These are phyloP conservation scores for Backusella luteola DNA, from an alignment of 192 early-diverging fungal genomes.

Conservation along the genomic window DNA sequence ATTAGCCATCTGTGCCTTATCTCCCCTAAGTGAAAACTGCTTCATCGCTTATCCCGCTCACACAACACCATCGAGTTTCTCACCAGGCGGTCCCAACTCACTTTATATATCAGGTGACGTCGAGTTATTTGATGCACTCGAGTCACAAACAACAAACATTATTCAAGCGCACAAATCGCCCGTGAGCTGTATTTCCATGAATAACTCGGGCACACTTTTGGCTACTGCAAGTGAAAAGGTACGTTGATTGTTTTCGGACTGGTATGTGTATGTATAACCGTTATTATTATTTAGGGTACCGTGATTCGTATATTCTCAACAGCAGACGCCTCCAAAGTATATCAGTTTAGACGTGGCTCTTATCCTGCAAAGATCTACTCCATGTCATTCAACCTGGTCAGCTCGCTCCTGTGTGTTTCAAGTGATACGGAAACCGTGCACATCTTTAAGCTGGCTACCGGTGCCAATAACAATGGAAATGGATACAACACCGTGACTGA, in stretches of 20 bases:
- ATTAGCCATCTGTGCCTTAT: slow-evolving; percentile 84
- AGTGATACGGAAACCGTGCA: slow-evolving; percentile 96
- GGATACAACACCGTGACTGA: not conserved
- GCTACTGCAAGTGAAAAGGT: slow-evolving; percentile 97
- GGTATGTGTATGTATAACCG: too few species aligned
- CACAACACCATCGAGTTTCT: slow-evolving; percentile 55
- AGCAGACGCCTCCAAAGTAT: slow-evolving; percentile 80
- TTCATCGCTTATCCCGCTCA: slow-evolving; percentile 92
- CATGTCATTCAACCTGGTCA: slow-evolving; percentile 78
- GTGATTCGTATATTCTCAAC: slow-evolving; percentile 94
- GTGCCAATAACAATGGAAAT: slow-evolving; percentile 12
- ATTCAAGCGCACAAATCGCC: slow-evolving; percentile 95
- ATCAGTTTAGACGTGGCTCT: slow-evolving; percentile 93
- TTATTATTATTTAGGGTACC: slow-evolving; percentile 58
- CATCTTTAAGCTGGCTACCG: slow-evolving; percentile 71
- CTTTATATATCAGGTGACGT: slow-evolving; percentile 72
- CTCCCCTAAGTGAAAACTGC: slow-evolving; percentile 91
- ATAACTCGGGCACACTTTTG: slow-evolving; percentile 87
- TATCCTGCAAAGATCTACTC: slow-evolving; percentile 92
- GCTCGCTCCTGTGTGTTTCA: slow-evolving; percentile 75
- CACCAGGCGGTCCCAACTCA: slow-evolving; percentile 37
- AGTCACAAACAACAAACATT: slow-evolving; percentile 88
- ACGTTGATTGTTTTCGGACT: not conserved
- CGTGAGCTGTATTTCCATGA: slow-evolving; percentile 83
- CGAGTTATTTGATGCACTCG: slow-evolving; percentile 89